phyloP scores from a whole-genome alignment of 805 yeast genomes.

The Metschnikowia sp. region DNA sequence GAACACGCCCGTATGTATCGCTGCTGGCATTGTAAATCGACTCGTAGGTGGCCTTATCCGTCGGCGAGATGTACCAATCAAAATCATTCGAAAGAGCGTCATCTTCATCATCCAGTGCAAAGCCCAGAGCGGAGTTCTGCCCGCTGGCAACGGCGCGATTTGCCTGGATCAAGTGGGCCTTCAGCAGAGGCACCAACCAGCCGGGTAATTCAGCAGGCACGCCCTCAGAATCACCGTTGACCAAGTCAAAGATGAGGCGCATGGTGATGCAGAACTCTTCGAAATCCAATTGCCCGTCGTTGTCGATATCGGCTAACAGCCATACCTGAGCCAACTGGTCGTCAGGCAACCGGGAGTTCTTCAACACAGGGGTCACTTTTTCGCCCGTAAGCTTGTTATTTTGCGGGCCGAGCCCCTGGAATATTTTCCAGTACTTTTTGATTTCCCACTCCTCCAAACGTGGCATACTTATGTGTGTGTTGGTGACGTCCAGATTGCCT shows the following conservation, averaged over 20 bases:
- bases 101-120: slow-evolving; percentile 48
- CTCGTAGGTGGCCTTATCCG: slow-evolving; percentile 76
- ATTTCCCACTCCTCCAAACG: slow-evolving; percentile 92
- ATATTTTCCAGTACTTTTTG: slow-evolving; percentile 96
- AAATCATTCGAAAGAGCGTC: slow-evolving; percentile 62
- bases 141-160: slow-evolving; percentile 55
- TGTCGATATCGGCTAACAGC: slow-evolving; percentile 53
- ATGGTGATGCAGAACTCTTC: slow-evolving; percentile 98
- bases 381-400: slow-evolving; percentile 80
- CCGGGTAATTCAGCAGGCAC: slow-evolving; percentile 77
- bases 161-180: slow-evolving; percentile 81
- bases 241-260: slow-evolving; percentile 89
- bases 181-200: slow-evolving; percentile 91
- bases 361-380: slow-evolving; percentile 78
- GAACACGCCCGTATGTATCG: slow-evolving; percentile 76
- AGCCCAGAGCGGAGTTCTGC: slow-evolving; percentile 24
- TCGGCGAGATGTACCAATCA: slow-evolving; percentile 96
- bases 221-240: slow-evolving; percentile 57
- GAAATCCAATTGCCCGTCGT: slow-evolving; percentile 63
- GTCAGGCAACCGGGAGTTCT: slow-evolving; percentile 51
- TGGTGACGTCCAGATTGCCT: too few relatives aligned
- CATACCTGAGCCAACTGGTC: slow-evolving; percentile 79
- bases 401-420: slow-evolving; percentile 81
- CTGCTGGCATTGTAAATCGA: slow-evolving; percentile 69
- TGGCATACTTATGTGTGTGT: slow-evolving; percentile 39